Evolutionary conservation across 169 alveolate species (phyloP), one percentile per base, ranked within the genome.

Genomic region (Eimeria zaria): DNA sequence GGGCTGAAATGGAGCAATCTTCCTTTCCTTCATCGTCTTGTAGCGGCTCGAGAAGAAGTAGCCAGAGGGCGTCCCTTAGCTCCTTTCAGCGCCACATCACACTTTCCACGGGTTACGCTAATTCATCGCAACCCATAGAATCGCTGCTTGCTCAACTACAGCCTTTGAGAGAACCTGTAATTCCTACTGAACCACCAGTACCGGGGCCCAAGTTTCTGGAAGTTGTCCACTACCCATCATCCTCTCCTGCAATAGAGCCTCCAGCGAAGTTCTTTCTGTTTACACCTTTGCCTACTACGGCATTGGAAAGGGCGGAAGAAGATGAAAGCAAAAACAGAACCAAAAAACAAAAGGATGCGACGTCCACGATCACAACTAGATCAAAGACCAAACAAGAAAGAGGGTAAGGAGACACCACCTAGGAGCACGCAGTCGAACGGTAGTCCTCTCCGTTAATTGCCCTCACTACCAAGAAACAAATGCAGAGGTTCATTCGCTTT

Each of bases 301-400:
- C 97, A 98, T 22, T n/a, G 22, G 95, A 91, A 36, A 78, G 58
- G 83, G 36, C 48, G 16, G 96, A 73, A 27, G 76, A 83, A 24
- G 91, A 55, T 6, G 92, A 58, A 60, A 41, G 27, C 46, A 60
- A 22, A 39, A 60, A 53, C 48, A 73, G 64, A 24, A 22, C 91
- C 85, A 91, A 62, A 36, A 91, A 39, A 74, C 85, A 91, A 62
- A 91, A 80, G 41, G 92, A 78, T 8, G 55, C 76, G 9, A 36
- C 71, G 8, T 36, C 69, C 24, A 6, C 58, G 36, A 16, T 33
- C 39, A 16, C 69, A 46, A 11, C 87, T 0, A 81, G 99, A 98
- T 27, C 95, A 97, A 39, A 95, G 90, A 22, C 98, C 98, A 67
- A 92, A 97, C 95, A 97, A 97, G 96, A 95, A 98, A 46, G 91